Evolutionary conservation across 2,329 filamentous ascomycete genomes (phyloP).

Genomic region (Colletotrichum acutatum): DNA sequence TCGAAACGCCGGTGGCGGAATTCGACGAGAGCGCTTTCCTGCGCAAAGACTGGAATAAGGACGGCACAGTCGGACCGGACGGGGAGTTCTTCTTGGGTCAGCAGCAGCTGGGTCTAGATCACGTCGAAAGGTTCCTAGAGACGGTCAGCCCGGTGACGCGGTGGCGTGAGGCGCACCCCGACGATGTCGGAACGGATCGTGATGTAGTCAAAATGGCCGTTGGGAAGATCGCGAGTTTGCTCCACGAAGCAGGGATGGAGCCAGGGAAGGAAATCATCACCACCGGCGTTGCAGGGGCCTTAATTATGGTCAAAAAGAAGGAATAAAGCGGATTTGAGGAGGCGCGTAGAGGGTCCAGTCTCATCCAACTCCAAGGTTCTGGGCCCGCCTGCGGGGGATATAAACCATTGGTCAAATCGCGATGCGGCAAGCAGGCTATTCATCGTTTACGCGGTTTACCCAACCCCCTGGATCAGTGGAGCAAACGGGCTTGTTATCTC

Average conservation of each 20-base stretch:
- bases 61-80: slow-evolving; percentile 36
- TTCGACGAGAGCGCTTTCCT: slow-evolving; percentile 54
- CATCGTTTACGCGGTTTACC: too few species aligned
- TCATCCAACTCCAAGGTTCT: background rate
- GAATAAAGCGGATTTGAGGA: background rate
- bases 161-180: slow-evolving; percentile 58
- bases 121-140: slow-evolving; percentile 48
- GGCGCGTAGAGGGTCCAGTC: background rate
- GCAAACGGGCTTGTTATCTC: background rate
- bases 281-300: slow-evolving; percentile 38
- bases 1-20: slow-evolving; percentile 42
- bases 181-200: slow-evolving; percentile 50
- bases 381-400: background rate
- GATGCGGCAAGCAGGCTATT: background rate
- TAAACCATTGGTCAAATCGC: background rate
- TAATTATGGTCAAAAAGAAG: slow-evolving; percentile 46
- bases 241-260: slow-evolving; percentile 49
- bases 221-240: slow-evolving; percentile 40
- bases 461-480: background rate
- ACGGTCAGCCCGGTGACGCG: slow-evolving; percentile 53
- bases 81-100: slow-evolving; percentile 42
- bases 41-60: slow-evolving; percentile 55
- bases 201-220: slow-evolving; percentile 49
- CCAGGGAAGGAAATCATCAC: slow-evolving; percentile 45
- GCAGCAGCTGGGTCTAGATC: slow-evolving; percentile 42